Evolutionary conservation across 116 monocot species (phyloP), one percentile per base, ranked within the genome.

Genomic region (Phalaenopsis hybrid): DNA sequence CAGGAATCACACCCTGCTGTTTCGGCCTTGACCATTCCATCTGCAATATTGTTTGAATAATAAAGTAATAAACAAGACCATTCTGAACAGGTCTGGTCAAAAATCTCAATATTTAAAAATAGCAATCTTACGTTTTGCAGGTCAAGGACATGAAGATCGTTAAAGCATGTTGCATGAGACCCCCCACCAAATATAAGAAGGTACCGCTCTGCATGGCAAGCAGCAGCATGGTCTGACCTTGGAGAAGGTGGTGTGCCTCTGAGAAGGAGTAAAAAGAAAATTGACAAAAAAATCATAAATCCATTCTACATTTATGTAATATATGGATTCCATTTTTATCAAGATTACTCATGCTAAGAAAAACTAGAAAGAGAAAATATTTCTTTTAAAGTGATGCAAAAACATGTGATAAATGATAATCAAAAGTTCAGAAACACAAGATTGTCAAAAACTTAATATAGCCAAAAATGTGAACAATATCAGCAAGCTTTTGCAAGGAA

Each of bases 161-260:
- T 96, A 85, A 99, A 96, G 86, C 96, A 94, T n/a, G 90, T 91
- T 33, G 96, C 94, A 91, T 99, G 99, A 86, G 99, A 95, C 6
- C 96, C 99, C 25, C 99, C 99, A 82, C 99, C 99, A 91, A 99
- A 99, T 72, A 99, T 95, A 69, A 99, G 82, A 82, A 99, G 92
- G 82, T 95, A 96, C 9, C 90, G 81, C 49, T 94, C 96, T 59
- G 92, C 94, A 91, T 95, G 94, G 79, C 96, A 94, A 57, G 96
- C 94, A 82, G 99, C 99, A 69, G 87, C 85, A 91, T 99, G 99
- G 78, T 91, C 99, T 88, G 99, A 95, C 82, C 99, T 94, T 88
- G 99, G 99, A 69, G 96, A 95, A 70, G 99, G 99, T 77, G 96
- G 90, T 28, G 84, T 85, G 2, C 99, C 99, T 81, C 99, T 99